Conservation (phyloP, 805 yeast species). For the Yarrowia deformans region DNA sequence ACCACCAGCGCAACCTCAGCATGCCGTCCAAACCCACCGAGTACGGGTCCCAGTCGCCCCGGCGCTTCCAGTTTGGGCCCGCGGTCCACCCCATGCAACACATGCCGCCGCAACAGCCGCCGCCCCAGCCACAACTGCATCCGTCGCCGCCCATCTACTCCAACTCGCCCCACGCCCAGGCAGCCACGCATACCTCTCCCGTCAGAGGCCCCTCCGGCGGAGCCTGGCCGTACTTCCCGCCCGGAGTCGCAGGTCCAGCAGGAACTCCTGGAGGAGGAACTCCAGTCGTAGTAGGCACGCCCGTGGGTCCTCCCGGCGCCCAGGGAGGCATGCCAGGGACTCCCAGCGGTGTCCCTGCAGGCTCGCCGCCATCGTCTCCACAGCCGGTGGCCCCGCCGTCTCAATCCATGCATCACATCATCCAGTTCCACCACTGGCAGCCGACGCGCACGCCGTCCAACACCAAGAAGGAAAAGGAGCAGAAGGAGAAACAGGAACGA, state of each 20-base stretch:
- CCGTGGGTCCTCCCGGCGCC: constrained; percentile 1
- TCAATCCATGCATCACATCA: constrained; percentile 56
- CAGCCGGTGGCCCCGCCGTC: constrained; percentile 41
- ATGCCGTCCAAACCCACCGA: constrained; percentile 43
- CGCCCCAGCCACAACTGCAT: constrained; percentile 36
- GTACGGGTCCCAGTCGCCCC: constrained; percentile 42
- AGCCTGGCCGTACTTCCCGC: constrained; percentile 8
- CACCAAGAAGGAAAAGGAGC: constrained; percentile 36
- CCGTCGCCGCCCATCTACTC: constrained; percentile 38
- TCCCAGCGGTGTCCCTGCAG: constrained; percentile 43
- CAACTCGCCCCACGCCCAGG: constrained; percentile 27
- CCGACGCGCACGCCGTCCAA: constrained; percentile 48
- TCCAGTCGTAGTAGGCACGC: not conserved
- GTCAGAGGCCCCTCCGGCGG: constrained; percentile 9
- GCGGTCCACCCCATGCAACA: constrained; percentile 39
- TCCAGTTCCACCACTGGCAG: constrained; percentile 67
- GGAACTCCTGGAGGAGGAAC: not conserved
- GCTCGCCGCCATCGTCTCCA: constrained; percentile 43
- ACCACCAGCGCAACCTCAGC: constrained; percentile 46
- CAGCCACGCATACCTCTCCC: constrained; percentile 5
- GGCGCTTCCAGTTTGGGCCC: constrained; percentile 39
- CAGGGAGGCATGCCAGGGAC: constrained; percentile 1
- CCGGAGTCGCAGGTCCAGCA: not conserved
- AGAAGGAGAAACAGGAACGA: constrained; percentile 36
- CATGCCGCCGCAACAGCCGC: constrained; percentile 34